A percentile compares a stretch with the other conserved stretches of the same genome.
Conservation (phyloP, 306 rosid genomes). For the Hippophae tibetana region DNA sequence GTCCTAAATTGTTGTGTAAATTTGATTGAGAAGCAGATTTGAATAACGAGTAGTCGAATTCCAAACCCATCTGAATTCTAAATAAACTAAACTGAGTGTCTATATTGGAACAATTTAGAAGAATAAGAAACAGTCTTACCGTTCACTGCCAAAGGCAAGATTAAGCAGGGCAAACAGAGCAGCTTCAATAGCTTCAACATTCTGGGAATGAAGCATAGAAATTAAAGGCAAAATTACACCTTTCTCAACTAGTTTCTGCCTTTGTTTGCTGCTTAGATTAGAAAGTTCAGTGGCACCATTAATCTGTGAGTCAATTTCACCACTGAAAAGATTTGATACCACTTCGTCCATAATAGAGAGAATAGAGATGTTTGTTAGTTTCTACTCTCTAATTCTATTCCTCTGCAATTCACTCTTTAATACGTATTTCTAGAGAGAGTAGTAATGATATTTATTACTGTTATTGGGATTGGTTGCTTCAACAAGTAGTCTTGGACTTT, state of each 20-base stretch:
- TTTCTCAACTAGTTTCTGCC: constrained; percentile 47
- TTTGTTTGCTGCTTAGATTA: constrained; percentile 43
- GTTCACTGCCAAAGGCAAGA: constrained; percentile 73
- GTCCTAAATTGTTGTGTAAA: not conserved
- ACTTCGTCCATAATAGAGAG: constrained; percentile 48
- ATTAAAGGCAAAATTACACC: constrained; percentile 51
- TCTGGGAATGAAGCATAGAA: constrained; percentile 59
- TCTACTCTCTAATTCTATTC: constrained; percentile 9
- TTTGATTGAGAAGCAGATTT: not conserved
- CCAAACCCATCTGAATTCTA: not conserved
- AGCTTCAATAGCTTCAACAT: constrained; percentile 52
- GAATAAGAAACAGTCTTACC: constrained; percentile 39
- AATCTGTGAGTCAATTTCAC: constrained; percentile 43
- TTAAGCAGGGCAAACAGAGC: constrained; percentile 61
- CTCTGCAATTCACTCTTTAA: not conserved
- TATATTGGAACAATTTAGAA: not conserved
- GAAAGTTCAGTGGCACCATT: constrained; percentile 46
- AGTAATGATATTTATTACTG: constrained; percentile 4
- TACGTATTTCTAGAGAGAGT: not conserved
- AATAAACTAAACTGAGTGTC: not conserved
- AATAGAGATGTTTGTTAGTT: not conserved
- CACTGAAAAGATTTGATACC: constrained; percentile 39
- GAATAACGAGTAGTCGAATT: no score
- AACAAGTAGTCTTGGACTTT: constrained; percentile 49
- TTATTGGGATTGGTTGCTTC: constrained; percentile 59